Evolutionary conservation across 2,329 filamentous ascomycete genomes (phyloP), one percentile per base, ranked within the genome.

Genomic region (Didymella keratinophila): DNA sequence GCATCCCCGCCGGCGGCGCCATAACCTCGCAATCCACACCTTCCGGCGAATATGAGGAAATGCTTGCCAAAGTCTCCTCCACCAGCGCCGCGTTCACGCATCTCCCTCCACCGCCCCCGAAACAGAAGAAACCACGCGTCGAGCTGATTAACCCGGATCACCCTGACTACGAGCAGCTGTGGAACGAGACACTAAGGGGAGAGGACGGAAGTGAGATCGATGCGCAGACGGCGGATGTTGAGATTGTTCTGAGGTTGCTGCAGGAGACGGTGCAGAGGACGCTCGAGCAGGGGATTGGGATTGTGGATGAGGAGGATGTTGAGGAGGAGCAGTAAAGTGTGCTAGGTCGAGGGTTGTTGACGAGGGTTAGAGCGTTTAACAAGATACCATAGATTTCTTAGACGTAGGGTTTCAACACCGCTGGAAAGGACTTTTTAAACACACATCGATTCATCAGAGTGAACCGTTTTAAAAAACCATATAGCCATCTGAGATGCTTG

Each of bases 1-100:
- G 86, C 39, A 87, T 97, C 36, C 94, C 93, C 5, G 94, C 94
- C 6, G 95, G 94, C 0, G 95, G 94, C 1, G 94, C 94, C 0
- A 88, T 98, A 16, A 98, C 94, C 1, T 89, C 88, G 23, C 81
- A 97, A 57, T 97, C 93, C 73, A 91, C 89, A 2, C 82, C 89
- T 0, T 83, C 89, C 57, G 92, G 87, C 3, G 94, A 98, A 81
- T 89, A 89, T 78, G 91, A 96, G 60, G 95, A 98, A 81, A 97
- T 98, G 93, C 58, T 77, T 21, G 74, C 72, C 45, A 83, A 83
- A 67, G 71, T 79, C 52, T 67, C 75, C 8, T 72, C 69, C 56
- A 75, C 72, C 1, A 56, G 70, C n/a, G 52, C 67, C 43, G 65
- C 73, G 2, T 77, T 78, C 56, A 64, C 53, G 18, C 63, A 66